Evolutionary conservation across 2,329 filamentous ascomycete genomes (phyloP).

Genomic region (Teratosphaeria pseudoeucalypti): DNA sequence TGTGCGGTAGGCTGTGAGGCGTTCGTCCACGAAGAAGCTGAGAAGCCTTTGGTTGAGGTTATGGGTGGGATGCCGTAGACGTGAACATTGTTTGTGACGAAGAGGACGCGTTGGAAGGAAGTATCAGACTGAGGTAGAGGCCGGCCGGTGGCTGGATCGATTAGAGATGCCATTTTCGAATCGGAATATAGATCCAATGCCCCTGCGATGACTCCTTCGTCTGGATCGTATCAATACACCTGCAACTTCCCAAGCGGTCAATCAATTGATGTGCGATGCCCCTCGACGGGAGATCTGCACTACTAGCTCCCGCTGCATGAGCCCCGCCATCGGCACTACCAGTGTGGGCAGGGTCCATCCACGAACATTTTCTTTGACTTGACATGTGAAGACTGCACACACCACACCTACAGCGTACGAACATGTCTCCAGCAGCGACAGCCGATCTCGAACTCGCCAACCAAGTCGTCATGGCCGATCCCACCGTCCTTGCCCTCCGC

Average conservation of each 20-base stretch:
- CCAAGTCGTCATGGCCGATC: slow-evolving; percentile 8
- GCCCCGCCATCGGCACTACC: neutral
- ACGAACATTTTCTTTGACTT: neutral
- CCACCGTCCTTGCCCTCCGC: slow-evolving; percentile 55
- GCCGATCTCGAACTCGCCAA: neutral
- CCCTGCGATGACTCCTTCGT: neutral
- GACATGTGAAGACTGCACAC: neutral
- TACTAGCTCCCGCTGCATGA: neutral
- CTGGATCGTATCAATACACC: neutral
- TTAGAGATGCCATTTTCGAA: slow-evolving; percentile 43
- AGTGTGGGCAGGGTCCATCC: neutral
- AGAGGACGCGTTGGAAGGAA: slow-evolving; percentile 77
- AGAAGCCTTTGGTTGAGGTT: slow-evolving; percentile 67
- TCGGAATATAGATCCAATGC: neutral
- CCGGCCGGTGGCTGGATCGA: slow-evolving; percentile 60
- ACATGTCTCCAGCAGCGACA: slow-evolving; percentile 3
- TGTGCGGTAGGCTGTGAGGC: slow-evolving; percentile 52
- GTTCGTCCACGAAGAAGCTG: slow-evolving; percentile 64
- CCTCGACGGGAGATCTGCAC: neutral
- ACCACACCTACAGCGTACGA: neutral
- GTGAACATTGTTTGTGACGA: slow-evolving; percentile 63
- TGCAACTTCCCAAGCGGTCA: neutral
- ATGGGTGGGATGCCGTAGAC: slow-evolving; percentile 81
- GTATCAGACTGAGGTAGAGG: slow-evolving; percentile 51
- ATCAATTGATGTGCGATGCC: neutral